Evolutionary conservation across 2,329 filamentous ascomycete genomes (phyloP).

Genomic region (Fusarium abutilonis): DNA sequence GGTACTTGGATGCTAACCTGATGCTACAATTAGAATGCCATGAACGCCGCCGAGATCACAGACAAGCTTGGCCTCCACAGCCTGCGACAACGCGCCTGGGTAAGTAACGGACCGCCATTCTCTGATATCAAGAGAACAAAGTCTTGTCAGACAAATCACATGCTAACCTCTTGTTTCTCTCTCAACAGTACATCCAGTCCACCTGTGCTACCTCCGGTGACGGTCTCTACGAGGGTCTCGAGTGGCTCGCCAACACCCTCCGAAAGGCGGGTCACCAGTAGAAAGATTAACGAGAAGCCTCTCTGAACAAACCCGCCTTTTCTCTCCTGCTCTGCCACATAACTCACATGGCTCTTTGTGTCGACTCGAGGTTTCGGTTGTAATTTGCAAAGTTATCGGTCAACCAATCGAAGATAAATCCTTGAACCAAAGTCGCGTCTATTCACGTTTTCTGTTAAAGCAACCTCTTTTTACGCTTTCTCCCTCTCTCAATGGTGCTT

Average conservation of each 20-base stretch:
- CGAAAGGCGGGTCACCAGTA: conserved; percentile 77
- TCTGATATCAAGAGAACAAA: background rate
- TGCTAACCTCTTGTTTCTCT: conserved; percentile 37
- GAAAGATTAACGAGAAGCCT: conserved; percentile 52
- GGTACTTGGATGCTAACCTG: conserved; percentile 32
- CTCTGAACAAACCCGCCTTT: conserved; percentile 48
- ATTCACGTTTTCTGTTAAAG: conserved; percentile 44
- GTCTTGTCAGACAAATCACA: conserved; percentile 7
- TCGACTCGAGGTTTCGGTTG: conserved; percentile 64
- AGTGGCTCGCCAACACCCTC: conserved; percentile 87
- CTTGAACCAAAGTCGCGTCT: conserved; percentile 49
- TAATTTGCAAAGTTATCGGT: conserved; percentile 66
- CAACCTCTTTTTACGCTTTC: conserved; percentile 39
- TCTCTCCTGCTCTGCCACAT: conserved; percentile 54
- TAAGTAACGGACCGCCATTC: conserved; percentile 64
- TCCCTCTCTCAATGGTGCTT: conserved; percentile 45
- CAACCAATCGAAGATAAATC: conserved; percentile 66
- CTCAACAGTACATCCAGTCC: conserved; percentile 91
- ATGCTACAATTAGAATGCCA: conserved; percentile 78
- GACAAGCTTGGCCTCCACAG: conserved; percentile 99
- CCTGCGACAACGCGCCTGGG: conserved; percentile 98
- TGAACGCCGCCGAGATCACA: conserved; percentile 99
- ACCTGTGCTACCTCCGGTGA: conserved; percentile 99
- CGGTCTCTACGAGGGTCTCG: conserved; percentile 99
- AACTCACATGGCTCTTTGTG: conserved; percentile 53